Percentiles rank a stretch among this genome's conserved stretches.
Conservation (phyloP, 1,284 basidiomycete genomes). For the Cryptococcus sp. region DNA sequence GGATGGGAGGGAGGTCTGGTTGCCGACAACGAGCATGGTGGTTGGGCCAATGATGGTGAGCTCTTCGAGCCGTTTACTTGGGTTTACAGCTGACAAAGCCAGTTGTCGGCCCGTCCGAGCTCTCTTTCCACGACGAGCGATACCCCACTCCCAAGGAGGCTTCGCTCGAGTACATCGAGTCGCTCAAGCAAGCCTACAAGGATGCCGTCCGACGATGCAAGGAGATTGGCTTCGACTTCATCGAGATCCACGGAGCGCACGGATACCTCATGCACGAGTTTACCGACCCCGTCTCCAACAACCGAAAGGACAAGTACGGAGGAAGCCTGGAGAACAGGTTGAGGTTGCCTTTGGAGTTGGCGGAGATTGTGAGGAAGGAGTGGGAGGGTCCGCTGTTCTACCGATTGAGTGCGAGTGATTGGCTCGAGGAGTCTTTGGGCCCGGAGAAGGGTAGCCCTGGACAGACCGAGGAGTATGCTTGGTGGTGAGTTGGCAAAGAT, state of each 20-base stretch:
- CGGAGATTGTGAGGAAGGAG: constrained; percentile 52
- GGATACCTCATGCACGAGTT: constrained; percentile 61
- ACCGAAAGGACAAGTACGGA: constrained; percentile 65
- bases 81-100: neutral
- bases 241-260: constrained; percentile 72
- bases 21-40: constrained; percentile 52
- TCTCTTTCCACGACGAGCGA: constrained; percentile 51
- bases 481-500: constrained; percentile 33
- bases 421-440: constrained; percentile 56
- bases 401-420: constrained; percentile 68
- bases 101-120: constrained; percentile 54
- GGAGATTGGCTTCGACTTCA: constrained; percentile 67
- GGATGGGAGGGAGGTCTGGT: constrained; percentile 41
- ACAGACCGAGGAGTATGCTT: constrained; percentile 47
- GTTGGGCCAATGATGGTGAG: constrained; percentile 64
- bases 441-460: constrained; percentile 52
- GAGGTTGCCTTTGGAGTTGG: constrained; percentile 60
- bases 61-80: constrained; percentile 1
- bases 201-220: constrained; percentile 57
- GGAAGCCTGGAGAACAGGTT: constrained; percentile 67
- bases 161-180: constrained; percentile 55
- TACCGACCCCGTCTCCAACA: constrained; percentile 65
- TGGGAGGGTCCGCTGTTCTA: constrained; percentile 71
- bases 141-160: constrained; percentile 58
- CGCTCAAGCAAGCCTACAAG: constrained; percentile 61